phyloP scores from a whole-genome alignment of 2,329 filamentous ascomycete species.

The Podosphaera aphanis region DNA sequence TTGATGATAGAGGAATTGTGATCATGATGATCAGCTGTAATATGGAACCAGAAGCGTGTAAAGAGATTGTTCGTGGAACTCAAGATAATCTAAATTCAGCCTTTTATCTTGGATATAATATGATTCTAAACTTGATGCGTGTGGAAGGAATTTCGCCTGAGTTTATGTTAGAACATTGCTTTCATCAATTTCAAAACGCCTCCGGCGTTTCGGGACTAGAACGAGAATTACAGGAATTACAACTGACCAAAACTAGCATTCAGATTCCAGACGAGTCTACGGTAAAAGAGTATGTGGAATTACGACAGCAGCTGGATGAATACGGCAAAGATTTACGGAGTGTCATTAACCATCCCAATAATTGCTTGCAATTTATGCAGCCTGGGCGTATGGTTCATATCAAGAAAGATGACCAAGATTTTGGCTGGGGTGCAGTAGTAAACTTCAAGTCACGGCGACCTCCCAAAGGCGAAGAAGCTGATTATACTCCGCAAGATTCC shows the following conservation, averaged over 20 bases:
- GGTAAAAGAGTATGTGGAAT: constrained; percentile 82
- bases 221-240: constrained; percentile 56
- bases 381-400: constrained; percentile 72
- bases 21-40: constrained; percentile 99
- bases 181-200: constrained; percentile 94
- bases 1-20: constrained; percentile 92
- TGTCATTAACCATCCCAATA: constrained; percentile 77
- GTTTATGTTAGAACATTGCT: constrained; percentile 95
- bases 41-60: constrained; percentile 83
- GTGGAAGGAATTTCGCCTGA: constrained; percentile 99
- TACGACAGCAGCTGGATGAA: constrained; percentile 60
- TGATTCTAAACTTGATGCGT: constrained; percentile 88
- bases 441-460: constrained; percentile 44
- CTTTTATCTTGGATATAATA: constrained; percentile 96
- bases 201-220: constrained; percentile 67
- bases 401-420: constrained; percentile 58
- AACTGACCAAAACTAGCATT: constrained; percentile 49
- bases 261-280: constrained; percentile 66
- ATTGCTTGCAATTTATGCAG: constrained; percentile 67
- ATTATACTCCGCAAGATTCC: constrained; percentile 49
- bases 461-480: constrained; percentile 38
- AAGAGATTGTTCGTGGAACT: constrained; percentile 84
- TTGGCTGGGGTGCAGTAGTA: constrained; percentile 82
- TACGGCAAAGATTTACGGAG: constrained; percentile 77
- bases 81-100: constrained; percentile 95